A percentile compares a stretch with the other conserved stretches of the same genome.
These are phyloP conservation scores for Arthrobotrys conoides DNA, from an alignment of 2,329 filamentous ascomycete species.

Conservation along the genomic window DNA sequence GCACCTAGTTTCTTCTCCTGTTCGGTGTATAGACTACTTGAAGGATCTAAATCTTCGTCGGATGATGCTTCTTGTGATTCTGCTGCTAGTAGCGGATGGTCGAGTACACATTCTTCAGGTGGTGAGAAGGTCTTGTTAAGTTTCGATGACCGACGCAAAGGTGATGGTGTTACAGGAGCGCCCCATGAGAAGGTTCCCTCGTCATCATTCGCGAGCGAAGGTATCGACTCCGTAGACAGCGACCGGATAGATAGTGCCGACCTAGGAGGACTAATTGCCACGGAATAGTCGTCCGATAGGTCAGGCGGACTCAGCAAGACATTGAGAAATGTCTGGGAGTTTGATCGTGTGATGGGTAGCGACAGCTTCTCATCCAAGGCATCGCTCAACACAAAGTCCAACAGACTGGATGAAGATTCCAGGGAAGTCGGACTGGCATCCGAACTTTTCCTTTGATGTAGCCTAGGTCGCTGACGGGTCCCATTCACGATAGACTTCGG, in stretches of 20 bases:
- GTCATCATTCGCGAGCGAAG: slow-evolving; percentile 64
- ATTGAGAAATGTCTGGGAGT: slow-evolving; percentile 62
- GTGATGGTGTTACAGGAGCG: slow-evolving; percentile 47
- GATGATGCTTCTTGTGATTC: slow-evolving; percentile 56
- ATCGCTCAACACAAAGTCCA: slow-evolving; percentile 62
- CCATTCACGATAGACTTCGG: slow-evolving; percentile 38
- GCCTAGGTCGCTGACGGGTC: slow-evolving; percentile 52
- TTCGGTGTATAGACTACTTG: slow-evolving; percentile 61
- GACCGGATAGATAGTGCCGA: slow-evolving; percentile 63
- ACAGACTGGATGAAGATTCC: slow-evolving; percentile 61
- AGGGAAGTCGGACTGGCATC: slow-evolving; percentile 59
- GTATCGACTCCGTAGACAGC: slow-evolving; percentile 63
- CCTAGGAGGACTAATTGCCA: slow-evolving; percentile 62
- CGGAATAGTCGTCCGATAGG: slow-evolving; percentile 61
- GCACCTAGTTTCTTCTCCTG: slow-evolving; percentile 55
- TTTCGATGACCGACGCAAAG: slow-evolving; percentile 40
- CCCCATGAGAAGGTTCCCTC: slow-evolving; percentile 63
- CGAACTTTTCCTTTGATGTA: slow-evolving; percentile 51
- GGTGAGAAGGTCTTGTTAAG: slow-evolving; percentile 60
- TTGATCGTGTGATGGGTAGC: slow-evolving; percentile 61
- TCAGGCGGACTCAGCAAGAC: slow-evolving; percentile 63
- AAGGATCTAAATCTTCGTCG: slow-evolving; percentile 57
- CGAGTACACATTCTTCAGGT: slow-evolving; percentile 62
- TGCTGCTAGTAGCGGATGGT: slow-evolving; percentile 63
- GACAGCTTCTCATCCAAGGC: slow-evolving; percentile 61